phyloP scores from a whole-genome alignment of 2,329 filamentous ascomycete species.

The Scleromitrula shiraiana region DNA sequence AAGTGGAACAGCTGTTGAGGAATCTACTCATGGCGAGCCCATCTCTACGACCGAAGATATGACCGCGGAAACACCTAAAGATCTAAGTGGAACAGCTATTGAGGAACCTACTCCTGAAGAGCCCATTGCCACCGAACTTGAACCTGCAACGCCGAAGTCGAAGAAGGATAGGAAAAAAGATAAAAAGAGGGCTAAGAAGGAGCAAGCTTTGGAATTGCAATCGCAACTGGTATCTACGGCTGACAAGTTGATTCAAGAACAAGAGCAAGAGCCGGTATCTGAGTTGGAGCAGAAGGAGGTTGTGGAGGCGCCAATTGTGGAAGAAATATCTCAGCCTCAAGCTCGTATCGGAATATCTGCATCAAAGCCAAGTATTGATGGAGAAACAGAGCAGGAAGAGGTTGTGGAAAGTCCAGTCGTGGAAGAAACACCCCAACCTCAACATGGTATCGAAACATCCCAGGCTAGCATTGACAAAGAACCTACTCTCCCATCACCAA shows the following conservation, averaged over 20 bases:
- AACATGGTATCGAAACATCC: neutral
- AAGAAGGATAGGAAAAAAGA: neutral
- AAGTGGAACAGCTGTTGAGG: too few species aligned
- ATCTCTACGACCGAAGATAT: too few species aligned
- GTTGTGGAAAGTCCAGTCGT: neutral
- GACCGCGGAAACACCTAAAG: too few species aligned
- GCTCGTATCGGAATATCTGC: neutral
- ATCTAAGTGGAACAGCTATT: too few species aligned
- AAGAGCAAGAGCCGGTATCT: neutral
- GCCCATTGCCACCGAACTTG: too few species aligned
- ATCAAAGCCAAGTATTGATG: too few species aligned
- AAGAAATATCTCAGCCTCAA: neutral
- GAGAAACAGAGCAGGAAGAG: neutral
- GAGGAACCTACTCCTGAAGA: too few species aligned
- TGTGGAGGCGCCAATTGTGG: neutral
- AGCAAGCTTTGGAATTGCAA: constrained; percentile 3
- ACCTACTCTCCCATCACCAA: neutral
- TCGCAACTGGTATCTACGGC: neutral
- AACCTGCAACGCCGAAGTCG: neutral
- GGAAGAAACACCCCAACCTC: neutral
- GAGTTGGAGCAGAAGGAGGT: neutral
- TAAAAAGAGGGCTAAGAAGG: constrained; percentile 9
- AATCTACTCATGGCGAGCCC: too few species aligned
- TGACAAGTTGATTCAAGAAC: neutral
- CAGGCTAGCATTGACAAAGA: too few species aligned